phyloP scores from a whole-genome alignment of 2,329 filamentous ascomycete species.

The Chrysoporthe cubensis region DNA sequence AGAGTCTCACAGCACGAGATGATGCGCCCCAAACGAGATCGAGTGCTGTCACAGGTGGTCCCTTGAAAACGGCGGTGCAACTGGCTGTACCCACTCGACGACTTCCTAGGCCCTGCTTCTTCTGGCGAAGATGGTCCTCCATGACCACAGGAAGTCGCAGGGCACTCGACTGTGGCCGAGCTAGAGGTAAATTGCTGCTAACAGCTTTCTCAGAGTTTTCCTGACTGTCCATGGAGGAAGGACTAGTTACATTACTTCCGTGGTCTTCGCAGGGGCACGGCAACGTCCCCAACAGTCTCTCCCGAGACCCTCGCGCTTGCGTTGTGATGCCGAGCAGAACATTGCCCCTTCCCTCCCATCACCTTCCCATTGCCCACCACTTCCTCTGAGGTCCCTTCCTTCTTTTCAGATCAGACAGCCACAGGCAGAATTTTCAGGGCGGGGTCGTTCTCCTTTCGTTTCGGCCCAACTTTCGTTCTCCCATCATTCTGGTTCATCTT shows the following conservation, averaged over 20 bases:
- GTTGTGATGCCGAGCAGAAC: not conserved
- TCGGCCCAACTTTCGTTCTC: conserved; percentile 19
- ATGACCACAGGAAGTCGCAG: not conserved
- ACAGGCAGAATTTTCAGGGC: not conserved
- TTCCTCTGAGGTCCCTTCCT: conserved; percentile 19
- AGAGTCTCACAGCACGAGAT: conserved; percentile 13
- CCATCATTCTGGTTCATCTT: conserved; percentile 24
- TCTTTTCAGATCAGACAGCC: conserved; percentile 18
- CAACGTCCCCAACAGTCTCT: not conserved
- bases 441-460: conserved; percentile 10
- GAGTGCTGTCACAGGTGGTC: not conserved
- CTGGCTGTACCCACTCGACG: not conserved
- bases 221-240: not conserved
- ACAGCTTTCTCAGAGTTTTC: not conserved
- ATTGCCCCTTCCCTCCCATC: conserved; percentile 26
- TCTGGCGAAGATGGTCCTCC: not conserved
- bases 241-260: not conserved
- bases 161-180: not conserved
- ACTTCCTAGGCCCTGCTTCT: not conserved
- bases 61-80: not conserved
- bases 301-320: conserved; percentile 2
- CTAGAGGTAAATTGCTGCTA: not conserved
- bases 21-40: conserved; percentile 20
- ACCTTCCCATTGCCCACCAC: conserved; percentile 6
- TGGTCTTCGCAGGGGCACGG: not conserved